These are phyloP conservation scores for Knoxia roxburghii DNA, from an alignment of 257 asterid species.

Conservation along the genomic window DNA sequence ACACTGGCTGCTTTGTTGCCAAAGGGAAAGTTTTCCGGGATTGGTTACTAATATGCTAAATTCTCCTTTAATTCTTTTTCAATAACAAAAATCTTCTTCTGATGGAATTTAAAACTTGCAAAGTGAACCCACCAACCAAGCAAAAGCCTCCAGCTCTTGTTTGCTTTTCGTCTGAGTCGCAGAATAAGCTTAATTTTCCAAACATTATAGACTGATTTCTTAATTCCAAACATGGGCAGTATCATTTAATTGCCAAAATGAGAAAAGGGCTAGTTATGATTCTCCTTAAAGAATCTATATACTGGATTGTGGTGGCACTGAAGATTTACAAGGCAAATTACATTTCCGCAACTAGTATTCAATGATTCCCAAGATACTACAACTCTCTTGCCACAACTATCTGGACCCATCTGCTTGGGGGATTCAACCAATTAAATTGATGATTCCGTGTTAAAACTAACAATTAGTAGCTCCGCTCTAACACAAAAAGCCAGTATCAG, in stretches of 20 bases:
- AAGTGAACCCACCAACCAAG: too few species aligned
- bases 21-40: conserved; percentile 64
- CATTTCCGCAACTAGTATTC: background rate
- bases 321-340: background rate
- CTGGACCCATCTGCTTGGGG: too few species aligned
- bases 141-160: background rate
- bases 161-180: background rate
- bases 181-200: too few species aligned
- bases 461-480: background rate
- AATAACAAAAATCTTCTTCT: too few species aligned
- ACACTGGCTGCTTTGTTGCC: conserved; percentile 62
- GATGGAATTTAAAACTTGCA: too few species aligned
- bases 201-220: too few species aligned
- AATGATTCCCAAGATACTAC: background rate
- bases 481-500: background rate
- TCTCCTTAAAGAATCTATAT: background rate
- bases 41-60: conserved; percentile 39
- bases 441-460: too few species aligned
- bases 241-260: conserved; percentile 3
- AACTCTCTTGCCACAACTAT: too few species aligned
- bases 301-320: too few species aligned
- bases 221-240: background rate
- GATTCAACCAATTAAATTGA: too few species aligned
- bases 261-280: background rate
- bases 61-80: too few species aligned